These are phyloP conservation scores for Sugiyamaella novakii DNA, from an alignment of 1,139 yeast species.

Conservation along the genomic window DNA sequence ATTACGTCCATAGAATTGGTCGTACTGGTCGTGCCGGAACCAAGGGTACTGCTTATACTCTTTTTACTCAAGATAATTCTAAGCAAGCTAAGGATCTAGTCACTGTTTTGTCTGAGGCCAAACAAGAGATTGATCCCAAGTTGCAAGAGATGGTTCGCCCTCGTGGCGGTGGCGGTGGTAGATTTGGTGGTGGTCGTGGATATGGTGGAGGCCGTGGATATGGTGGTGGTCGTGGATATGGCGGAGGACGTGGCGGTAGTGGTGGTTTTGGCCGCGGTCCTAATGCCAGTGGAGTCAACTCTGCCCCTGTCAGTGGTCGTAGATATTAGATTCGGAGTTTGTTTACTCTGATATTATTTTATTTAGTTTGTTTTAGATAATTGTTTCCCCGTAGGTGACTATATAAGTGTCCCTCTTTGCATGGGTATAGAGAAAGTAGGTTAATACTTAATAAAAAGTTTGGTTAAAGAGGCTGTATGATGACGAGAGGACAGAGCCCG, in stretches of 20 bases:
- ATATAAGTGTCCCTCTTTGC: not conserved
- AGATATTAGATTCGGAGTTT: slow-evolving; percentile 27
- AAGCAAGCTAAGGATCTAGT: slow-evolving; percentile 89
- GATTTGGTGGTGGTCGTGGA: slow-evolving; percentile 50
- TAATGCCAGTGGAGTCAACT: slow-evolving; percentile 33
- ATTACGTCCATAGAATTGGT: slow-evolving; percentile 93
- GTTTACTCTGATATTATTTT: not conserved
- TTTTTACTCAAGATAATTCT: slow-evolving; percentile 86
- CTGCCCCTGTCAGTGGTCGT: slow-evolving; percentile 35
- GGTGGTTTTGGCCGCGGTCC: slow-evolving; percentile 26
- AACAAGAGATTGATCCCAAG: slow-evolving; percentile 71
- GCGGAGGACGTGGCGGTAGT: slow-evolving; percentile 34
- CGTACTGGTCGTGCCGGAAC: slow-evolving; percentile 99
- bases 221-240: slow-evolving; percentile 30
- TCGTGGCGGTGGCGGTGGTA: slow-evolving; percentile 48
- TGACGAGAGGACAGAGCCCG: not conserved
- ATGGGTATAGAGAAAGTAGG: slow-evolving; percentile 6
- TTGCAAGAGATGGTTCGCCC: slow-evolving; percentile 53
- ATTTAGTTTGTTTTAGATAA: slow-evolving; percentile 6
- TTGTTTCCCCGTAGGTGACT: not conserved
- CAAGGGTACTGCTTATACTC: slow-evolving; percentile 91
- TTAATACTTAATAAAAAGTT: not conserved
- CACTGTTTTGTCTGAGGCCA: slow-evolving; percentile 92
- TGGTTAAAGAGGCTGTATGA: no score
- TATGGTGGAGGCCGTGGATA: slow-evolving; percentile 48